Evolutionary conservation across 306 rosid genomes (phyloP), one percentile per base, ranked within the genome.

Genomic region (Rosa persica): DNA sequence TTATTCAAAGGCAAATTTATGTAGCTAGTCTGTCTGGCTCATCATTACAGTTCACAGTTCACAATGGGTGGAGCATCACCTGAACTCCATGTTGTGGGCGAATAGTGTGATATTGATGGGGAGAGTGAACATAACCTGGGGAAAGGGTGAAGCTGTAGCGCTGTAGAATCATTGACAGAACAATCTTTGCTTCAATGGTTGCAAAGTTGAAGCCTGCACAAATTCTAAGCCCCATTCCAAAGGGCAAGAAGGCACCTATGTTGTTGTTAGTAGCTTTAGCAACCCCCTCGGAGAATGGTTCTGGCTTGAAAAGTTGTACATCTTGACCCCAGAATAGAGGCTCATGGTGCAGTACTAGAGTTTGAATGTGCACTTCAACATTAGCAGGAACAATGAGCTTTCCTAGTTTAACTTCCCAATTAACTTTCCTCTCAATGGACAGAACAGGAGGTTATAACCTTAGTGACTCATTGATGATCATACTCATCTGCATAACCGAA

Each of bases 121-220:
- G 85, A 6, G 70, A 76, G 49, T 78, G 81, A 4, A 57, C 46
- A 47, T 70, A 70, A 13, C 11, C 57, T 2, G 67, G 54, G 40
- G 75, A 81, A 7, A 82, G 75, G 34, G 85, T 66, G 72, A 82
- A 67, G 42, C 52, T 5, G 61, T 66, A 73, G 76, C 58, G 76
- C 51, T 82, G 82, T 8, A 77, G 71, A 36, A 78, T 78, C 85
- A 82, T 82, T 1, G 82, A 72, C 42, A 77, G 76, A 54, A 57
- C 82, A 67, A 65, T 72, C 76, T 82, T 66, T 43, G 38, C 65
- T 73, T 78, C 75, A 64, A 16, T 43, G 61, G 39, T 48, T 3
- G 82, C 85, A 73, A 82, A 77, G 72, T 77, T 82, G n/a, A 73
- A 52, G 0, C 85, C 79, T 8, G 73, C 76, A 65, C 85, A 82